Percentiles rank a stretch among this genome's conserved stretches.
phyloP scores from a whole-genome alignment of 257 asterid species.

The Ballota nigra region DNA sequence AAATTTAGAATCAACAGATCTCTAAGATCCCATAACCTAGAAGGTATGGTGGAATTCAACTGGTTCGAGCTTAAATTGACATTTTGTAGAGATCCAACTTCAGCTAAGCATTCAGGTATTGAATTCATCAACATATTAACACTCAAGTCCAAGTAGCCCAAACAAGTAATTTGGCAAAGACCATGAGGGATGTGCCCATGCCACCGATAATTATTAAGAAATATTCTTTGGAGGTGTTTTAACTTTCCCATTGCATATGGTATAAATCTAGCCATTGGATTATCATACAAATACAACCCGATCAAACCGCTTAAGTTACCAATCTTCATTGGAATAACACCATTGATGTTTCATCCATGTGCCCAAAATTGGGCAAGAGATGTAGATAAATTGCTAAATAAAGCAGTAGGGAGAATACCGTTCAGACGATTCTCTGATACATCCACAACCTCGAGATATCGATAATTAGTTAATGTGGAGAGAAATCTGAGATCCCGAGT shows the following conservation, averaged over 20 bases:
- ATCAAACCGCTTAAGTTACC: not conserved
- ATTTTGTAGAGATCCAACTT: slow-evolving; percentile 8
- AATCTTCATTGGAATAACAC: not conserved
- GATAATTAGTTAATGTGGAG: not conserved
- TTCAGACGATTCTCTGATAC: not conserved
- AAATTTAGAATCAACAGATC: slow-evolving; percentile 14
- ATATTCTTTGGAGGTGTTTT: not conserved
- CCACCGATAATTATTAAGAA: not conserved
- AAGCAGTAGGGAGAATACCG: not conserved
- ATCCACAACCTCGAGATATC: not conserved
- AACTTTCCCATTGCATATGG: not conserved
- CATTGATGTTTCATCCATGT: not conserved
- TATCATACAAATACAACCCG: not conserved
- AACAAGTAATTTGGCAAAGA: not conserved
- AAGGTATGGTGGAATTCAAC: slow-evolving; percentile 25
- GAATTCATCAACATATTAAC: not conserved
- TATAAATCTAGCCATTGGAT: not conserved
- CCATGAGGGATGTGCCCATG: not conserved
- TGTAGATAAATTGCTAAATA: not conserved
- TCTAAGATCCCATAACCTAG: slow-evolving; percentile 19
- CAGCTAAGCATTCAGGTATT: slow-evolving; percentile 28
- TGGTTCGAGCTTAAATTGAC: slow-evolving; percentile 19
- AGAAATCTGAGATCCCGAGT: not conserved
- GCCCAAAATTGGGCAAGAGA: not conserved
- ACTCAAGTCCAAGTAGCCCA: not conserved